Conservation (phyloP, 768 basidiomycete genomes). For the Collybiopsis luxurians region DNA sequence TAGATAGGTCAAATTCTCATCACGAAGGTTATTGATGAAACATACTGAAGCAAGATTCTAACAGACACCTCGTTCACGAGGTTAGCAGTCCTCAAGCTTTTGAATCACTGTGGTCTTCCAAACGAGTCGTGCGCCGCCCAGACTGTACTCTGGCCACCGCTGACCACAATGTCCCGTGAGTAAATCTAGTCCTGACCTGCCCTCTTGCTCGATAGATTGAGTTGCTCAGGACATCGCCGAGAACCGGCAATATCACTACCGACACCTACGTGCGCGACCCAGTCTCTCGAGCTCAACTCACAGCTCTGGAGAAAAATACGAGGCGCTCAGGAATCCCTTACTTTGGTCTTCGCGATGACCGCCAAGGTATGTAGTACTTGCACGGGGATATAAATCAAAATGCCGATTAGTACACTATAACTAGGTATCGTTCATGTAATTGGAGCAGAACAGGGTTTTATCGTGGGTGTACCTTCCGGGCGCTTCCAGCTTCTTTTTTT, state of each 20-base stretch:
- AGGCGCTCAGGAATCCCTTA: background rate
- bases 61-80: constrained; percentile 74
- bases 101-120: constrained; percentile 73
- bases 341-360: background rate
- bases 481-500: background rate
- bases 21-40: background rate
- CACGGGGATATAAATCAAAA: no score
- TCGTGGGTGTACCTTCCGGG: constrained; percentile 38
- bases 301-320: constrained; percentile 1
- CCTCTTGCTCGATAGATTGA: constrained; percentile 51
- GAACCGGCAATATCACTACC: background rate
- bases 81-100: constrained; percentile 95
- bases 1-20: constrained; percentile 55
- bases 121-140: constrained; percentile 73
- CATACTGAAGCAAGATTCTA: background rate
- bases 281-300: background rate
- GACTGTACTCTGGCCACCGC: constrained; percentile 90
- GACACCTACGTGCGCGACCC: background rate
- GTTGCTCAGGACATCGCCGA: constrained; percentile 63
- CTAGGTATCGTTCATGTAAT: constrained; percentile 67
- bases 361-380: background rate
- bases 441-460: constrained; percentile 93
- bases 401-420: no score
- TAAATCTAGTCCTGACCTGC: constrained; percentile 12
- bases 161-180: constrained; percentile 86